phyloP scores from a whole-genome alignment of 768 basidiomycete species.

The Phylloporus sp. region DNA sequence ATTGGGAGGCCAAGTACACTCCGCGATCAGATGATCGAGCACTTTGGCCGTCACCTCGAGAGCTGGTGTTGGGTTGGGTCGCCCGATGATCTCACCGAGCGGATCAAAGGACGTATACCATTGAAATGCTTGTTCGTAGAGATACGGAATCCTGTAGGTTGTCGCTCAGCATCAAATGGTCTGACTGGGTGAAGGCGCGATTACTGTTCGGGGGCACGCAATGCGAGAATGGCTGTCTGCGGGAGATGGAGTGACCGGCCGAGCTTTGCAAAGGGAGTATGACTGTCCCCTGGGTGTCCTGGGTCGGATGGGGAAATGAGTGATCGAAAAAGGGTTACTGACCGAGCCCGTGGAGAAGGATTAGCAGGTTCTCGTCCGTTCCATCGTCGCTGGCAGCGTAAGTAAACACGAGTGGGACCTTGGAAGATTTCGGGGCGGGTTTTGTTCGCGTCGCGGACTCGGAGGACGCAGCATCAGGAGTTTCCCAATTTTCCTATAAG shows the following conservation, averaged over 20 bases:
- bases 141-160: conserved; percentile 59
- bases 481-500: no score
- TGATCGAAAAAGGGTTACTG: conserved; percentile 11
- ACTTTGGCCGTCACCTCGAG: conserved; percentile 51
- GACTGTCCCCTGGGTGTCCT: conserved; percentile 66
- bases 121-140: conserved; percentile 75
- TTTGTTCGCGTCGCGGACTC: conserved; percentile 49
- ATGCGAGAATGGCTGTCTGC: conserved; percentile 78
- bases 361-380: conserved; percentile 78
- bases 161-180: conserved; percentile 9
- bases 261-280: conserved; percentile 69
- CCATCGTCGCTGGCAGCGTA: conserved; percentile 78
- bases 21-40: conserved; percentile 50
- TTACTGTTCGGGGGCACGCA: conserved; percentile 75
- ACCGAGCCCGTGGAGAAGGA: conserved; percentile 87
- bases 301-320: not conserved
- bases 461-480: no score
- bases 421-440: conserved; percentile 40
- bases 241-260: conserved; percentile 75
- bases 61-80: conserved; percentile 69
- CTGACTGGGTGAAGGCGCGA: conserved; percentile 18
- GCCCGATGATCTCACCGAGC: conserved; percentile 64
- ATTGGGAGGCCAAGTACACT: conserved; percentile 60
- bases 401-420: conserved; percentile 52
- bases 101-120: conserved; percentile 83